A percentile compares a stretch with the other conserved stretches of the same genome.
Conservation (phyloP, 306 rosid species). For the Cucurbita argyrosperma region DNA sequence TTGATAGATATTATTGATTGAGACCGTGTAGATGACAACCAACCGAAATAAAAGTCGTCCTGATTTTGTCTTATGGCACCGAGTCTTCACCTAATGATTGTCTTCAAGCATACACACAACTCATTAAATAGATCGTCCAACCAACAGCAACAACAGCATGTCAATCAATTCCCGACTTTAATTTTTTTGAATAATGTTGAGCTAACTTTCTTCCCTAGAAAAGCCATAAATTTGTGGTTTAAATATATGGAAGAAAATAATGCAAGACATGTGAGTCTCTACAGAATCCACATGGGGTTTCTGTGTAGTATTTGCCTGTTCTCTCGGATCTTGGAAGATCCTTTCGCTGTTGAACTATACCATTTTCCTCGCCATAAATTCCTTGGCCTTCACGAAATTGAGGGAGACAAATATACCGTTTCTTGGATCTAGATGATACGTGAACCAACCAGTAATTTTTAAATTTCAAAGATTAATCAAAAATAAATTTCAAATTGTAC, state of each 20-base stretch:
- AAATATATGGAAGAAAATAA: background rate
- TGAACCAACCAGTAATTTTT: no score
- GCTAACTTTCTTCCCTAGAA: no score
- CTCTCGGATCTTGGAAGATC: constrained; percentile 5
- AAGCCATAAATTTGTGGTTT: background rate
- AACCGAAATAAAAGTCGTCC: background rate
- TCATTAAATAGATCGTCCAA: constrained; percentile 2
- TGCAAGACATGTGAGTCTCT: background rate
- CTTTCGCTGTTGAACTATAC: background rate
- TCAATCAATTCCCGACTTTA: background rate
- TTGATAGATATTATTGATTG: background rate
- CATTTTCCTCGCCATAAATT: no score
- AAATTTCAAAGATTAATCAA: no score
- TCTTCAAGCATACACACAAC: background rate
- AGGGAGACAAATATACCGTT: no score
- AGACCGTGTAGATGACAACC: background rate
- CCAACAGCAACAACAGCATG: background rate
- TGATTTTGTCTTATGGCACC: no score
- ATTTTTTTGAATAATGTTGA: background rate
- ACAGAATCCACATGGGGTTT: constrained; percentile 4
- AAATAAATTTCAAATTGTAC: no score
- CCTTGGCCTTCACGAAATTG: no score
- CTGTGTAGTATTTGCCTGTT: background rate
- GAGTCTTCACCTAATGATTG: background rate
- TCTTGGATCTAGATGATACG: no score